phyloP scores from a whole-genome alignment of 345 rosid genomes.

The Gynandropsis gynandra region DNA sequence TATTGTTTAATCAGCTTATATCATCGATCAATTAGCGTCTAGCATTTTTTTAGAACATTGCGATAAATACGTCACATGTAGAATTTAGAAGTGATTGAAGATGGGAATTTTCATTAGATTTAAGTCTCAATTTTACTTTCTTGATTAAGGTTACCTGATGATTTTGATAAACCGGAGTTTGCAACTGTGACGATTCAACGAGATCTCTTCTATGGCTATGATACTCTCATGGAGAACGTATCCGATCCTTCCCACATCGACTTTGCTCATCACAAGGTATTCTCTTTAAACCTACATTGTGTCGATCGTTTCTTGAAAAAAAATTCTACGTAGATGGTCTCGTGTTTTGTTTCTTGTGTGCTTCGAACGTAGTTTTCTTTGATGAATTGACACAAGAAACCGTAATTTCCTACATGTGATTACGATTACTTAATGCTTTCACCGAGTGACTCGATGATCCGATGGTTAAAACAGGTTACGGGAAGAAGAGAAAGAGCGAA shows the following conservation, averaged over 20 bases:
- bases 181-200: constrained; percentile 86
- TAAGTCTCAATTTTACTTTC: constrained; percentile 6
- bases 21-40: too few species aligned
- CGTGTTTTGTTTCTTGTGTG: too few species aligned
- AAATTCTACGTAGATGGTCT: too few species aligned
- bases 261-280: constrained; percentile 96
- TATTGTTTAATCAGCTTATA: too few species aligned
- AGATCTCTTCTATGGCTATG: constrained; percentile 86
- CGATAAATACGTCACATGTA: too few species aligned
- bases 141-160: constrained; percentile 77
- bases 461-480: constrained; percentile 51
- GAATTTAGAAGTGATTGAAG: too few species aligned
- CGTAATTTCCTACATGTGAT: too few species aligned
- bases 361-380: too few species aligned
- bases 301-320: background rate
- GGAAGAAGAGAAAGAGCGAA: constrained; percentile 99
- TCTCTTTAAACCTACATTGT: background rate
- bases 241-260: constrained; percentile 97
- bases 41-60: too few species aligned
- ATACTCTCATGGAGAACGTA: constrained; percentile 97
- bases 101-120: too few species aligned
- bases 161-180: constrained; percentile 77
- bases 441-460: background rate
- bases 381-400: too few species aligned
- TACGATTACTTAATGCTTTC: too few species aligned